Evolutionary conservation across 352 stramenopile genomes (phyloP).

Genomic region (Globisporangium radiosum): DNA sequence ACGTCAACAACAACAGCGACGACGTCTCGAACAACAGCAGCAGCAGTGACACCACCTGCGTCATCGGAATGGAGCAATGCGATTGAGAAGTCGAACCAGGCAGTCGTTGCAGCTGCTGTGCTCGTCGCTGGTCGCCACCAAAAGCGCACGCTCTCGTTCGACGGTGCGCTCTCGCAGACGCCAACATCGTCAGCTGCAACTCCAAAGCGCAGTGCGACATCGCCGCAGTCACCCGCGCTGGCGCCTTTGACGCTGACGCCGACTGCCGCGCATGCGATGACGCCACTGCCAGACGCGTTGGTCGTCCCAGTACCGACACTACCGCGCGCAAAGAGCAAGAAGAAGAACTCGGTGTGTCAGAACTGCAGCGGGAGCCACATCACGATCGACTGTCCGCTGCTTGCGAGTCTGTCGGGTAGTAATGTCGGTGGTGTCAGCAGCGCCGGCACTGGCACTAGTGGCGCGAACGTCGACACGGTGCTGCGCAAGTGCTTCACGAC

Average conservation of each 20-base stretch:
- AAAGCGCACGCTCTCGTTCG: slow-evolving; percentile 36
- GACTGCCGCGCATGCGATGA: slow-evolving; percentile 14
- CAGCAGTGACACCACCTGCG: neutral
- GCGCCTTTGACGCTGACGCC: slow-evolving; percentile 1
- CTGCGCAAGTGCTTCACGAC: slow-evolving; percentile 85
- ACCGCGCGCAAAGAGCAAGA: slow-evolving; percentile 47
- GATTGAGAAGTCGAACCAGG: slow-evolving; percentile 28
- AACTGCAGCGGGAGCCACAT: slow-evolving; percentile 83
- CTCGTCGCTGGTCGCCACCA: slow-evolving; percentile 30
- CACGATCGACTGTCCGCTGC: slow-evolving; percentile 64
- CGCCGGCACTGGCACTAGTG: slow-evolving; percentile 15
- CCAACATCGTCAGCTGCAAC: neutral
- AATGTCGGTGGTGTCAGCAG: too few species aligned
- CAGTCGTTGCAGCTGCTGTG: slow-evolving; percentile 35
- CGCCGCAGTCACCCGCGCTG: neutral
- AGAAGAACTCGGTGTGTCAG: slow-evolving; percentile 58
- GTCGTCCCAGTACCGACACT: slow-evolving; percentile 31
- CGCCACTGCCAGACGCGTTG: slow-evolving; percentile 6
- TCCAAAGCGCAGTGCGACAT: neutral
- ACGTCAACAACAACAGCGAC: too few species aligned
- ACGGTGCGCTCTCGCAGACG: slow-evolving; percentile 7
- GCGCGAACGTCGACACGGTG: slow-evolving; percentile 49
- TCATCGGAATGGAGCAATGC: slow-evolving; percentile 23
- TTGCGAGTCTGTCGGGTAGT: slow-evolving; percentile 26
- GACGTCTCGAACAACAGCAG: too few species aligned